Evolutionary conservation across 257 asterid genomes (phyloP).

Genomic region (Verbena officinalis): DNA sequence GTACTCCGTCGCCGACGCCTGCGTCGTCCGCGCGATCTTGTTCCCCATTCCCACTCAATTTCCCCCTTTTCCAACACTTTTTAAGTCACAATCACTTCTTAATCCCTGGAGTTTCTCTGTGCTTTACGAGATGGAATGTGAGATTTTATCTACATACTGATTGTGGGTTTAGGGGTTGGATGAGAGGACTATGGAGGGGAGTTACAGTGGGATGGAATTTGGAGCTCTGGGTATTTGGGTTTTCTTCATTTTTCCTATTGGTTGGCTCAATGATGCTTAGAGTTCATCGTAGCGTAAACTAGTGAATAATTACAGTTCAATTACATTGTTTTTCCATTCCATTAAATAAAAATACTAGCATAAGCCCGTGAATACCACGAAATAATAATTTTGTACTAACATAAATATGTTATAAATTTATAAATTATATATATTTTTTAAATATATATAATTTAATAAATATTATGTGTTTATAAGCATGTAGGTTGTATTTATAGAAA

Average conservation of each 20-base stretch:
- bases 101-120: background rate
- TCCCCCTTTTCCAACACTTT: background rate
- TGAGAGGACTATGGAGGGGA: conserved; percentile 17
- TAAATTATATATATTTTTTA: no score
- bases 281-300: background rate
- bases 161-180: conserved; percentile 16
- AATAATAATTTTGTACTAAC: no score
- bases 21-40: conserved; percentile 94
- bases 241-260: background rate
- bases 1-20: conserved; percentile 96
- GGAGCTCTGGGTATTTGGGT: conserved; percentile 15
- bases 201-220: conserved; percentile 23
- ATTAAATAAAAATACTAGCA: no score
- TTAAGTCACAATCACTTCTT: background rate
- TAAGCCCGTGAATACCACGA: no score
- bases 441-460: no score
- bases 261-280: background rate
- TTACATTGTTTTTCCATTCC: no score
- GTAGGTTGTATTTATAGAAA: no score
- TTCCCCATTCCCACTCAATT: conserved; percentile 56
- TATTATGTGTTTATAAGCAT: no score
- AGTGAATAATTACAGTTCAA: background rate
- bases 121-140: conserved; percentile 11
- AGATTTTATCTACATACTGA: conserved; percentile 18
- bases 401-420: no score